A percentile compares a stretch with the other conserved stretches of the same genome.
These are phyloP conservation scores for Lycium ferocissimum DNA, from an alignment of 257 asterid species.

Conservation along the genomic window DNA sequence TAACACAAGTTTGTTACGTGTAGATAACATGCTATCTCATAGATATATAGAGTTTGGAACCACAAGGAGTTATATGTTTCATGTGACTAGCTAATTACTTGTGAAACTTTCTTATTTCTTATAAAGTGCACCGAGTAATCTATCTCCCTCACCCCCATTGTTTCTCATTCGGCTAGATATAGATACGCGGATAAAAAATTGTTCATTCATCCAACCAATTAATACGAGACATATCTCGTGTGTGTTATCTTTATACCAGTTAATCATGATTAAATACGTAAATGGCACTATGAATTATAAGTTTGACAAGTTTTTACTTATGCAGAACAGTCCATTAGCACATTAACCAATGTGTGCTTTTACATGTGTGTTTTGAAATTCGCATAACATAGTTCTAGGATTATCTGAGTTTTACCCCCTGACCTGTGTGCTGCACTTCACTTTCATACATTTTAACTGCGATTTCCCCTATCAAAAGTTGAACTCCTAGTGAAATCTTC, in stretches of 20 bases:
- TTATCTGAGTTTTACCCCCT: not conserved
- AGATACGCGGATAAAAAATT: too few relatives aligned
- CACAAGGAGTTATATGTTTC: not conserved
- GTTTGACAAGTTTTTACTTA: not conserved
- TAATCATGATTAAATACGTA: too few relatives aligned
- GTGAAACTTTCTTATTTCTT: not conserved
- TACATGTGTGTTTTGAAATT: not conserved
- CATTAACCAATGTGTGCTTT: not conserved
- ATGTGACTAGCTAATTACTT: not conserved
- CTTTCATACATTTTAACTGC: too few relatives aligned
- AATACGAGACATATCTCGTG: too few relatives aligned
- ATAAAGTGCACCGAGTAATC: not conserved
- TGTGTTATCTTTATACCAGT: too few relatives aligned
- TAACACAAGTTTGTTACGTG: not conserved
- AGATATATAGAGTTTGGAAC: not conserved
- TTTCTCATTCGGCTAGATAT: too few relatives aligned
- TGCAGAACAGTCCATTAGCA: not conserved
- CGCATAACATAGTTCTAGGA: not conserved
- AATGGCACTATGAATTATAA: too few relatives aligned
- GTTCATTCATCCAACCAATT: too few relatives aligned
- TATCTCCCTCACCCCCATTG: too few relatives aligned
- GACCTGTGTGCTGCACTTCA: too few relatives aligned
- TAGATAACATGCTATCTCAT: not conserved
- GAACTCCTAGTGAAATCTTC: too few relatives aligned
- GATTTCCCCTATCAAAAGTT: too few relatives aligned